phyloP scores from a whole-genome alignment of 192 early-diverging fungal genomes.

The Entomortierella beljakovae region DNA sequence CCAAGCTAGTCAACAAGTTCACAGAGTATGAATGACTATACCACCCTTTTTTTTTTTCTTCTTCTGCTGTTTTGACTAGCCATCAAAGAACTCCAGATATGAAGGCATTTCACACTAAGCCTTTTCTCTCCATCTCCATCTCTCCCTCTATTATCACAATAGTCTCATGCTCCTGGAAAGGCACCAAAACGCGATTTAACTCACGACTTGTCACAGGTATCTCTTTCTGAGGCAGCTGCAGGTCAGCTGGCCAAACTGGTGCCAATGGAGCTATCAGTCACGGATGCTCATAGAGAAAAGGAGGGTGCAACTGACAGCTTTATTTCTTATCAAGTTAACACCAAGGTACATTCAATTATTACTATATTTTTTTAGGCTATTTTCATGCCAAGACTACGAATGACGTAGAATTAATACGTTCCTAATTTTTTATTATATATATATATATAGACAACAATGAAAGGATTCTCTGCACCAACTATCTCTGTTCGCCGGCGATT shows the following conservation, averaged over 20 bases:
- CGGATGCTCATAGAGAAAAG: constrained; percentile 88
- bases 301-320: constrained; percentile 86
- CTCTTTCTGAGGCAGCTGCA: constrained; percentile 27
- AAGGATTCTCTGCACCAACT: constrained; percentile 62
- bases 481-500: constrained; percentile 87
- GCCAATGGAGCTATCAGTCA: constrained; percentile 73
- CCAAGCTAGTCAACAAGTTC: constrained; percentile 6
- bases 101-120: too few species aligned
- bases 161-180: constrained; percentile 51
- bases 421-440: neutral
- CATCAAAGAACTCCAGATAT: too few species aligned
- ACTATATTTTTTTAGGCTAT: neutral
- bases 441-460: constrained; percentile 66
- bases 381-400: constrained; percentile 15
- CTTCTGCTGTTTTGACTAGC: too few species aligned
- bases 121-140: neutral
- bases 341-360: constrained; percentile 61
- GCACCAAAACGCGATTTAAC: constrained; percentile 31
- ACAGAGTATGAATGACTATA: constrained; percentile 14
- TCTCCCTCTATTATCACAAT: neutral
- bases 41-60: neutral
- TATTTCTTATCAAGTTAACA: constrained; percentile 87
- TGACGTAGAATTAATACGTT: constrained; percentile 36
- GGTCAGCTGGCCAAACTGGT: constrained; percentile 30
- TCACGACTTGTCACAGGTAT: constrained; percentile 16